These are phyloP conservation scores for Ogataea hybrid DNA, from an alignment of 1,139 yeast genomes.

Conservation along the genomic window DNA sequence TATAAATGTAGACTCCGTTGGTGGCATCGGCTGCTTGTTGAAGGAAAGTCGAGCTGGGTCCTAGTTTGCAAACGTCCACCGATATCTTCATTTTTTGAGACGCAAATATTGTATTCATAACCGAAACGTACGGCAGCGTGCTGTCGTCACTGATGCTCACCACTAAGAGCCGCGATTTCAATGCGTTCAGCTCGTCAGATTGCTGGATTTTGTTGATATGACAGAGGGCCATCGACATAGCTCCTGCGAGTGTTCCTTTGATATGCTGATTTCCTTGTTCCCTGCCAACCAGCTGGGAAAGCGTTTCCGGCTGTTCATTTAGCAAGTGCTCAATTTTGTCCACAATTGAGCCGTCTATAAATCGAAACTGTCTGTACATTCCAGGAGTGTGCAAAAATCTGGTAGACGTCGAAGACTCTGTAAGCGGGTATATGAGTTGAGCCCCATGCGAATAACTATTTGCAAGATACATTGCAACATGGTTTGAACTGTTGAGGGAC, in stretches of 20 bases:
- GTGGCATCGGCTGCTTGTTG: constrained; percentile 98
- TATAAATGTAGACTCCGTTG: constrained; percentile 78
- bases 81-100: constrained; percentile 92
- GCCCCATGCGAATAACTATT: constrained; percentile 62
- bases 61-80: constrained; percentile 86
- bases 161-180: constrained; percentile 72
- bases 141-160: constrained; percentile 77
- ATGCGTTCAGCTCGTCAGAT: constrained; percentile 46
- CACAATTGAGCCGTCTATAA: constrained; percentile 77
- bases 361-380: constrained; percentile 85
- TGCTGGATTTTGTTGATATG: constrained; percentile 70
- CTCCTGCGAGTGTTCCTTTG: constrained; percentile 67
- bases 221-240: constrained; percentile 72
- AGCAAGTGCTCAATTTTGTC: constrained; percentile 54
- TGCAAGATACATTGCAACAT: constrained; percentile 79
- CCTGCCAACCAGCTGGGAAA: constrained; percentile 12
- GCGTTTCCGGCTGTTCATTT: constrained; percentile 32
- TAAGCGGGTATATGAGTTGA: constrained; percentile 63
- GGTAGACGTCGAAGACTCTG: constrained; percentile 11
- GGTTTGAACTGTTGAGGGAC: constrained; percentile 79
- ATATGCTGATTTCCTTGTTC: constrained; percentile 24
- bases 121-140: constrained; percentile 81
- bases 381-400: constrained; percentile 37
- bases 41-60: constrained; percentile 73
- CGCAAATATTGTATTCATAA: constrained; percentile 95